Evolutionary conservation across 768 basidiomycete species (phyloP), one percentile per base, ranked within the genome.

Genomic region (Podaxis mareebaensis): DNA sequence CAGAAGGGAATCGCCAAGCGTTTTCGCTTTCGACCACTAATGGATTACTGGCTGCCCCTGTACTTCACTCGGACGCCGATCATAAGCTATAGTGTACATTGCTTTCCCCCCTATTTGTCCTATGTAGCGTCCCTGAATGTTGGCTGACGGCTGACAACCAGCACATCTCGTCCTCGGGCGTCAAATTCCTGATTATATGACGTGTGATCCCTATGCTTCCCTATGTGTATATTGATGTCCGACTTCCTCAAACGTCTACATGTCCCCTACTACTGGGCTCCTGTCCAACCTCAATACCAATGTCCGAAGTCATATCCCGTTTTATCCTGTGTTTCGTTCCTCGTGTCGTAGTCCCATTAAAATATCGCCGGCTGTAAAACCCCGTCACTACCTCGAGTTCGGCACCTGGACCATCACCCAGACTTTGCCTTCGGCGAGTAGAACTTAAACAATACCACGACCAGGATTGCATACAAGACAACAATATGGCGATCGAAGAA

Each of bases 1-100:
- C 87, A 8, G 88, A 89, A 73, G 77, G 66, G 22, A 60, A 67
- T 49, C 65, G 66, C 40, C 65, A 73, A 26, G 71, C 65, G 12
- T 75, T 75, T 39, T 38, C 54, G 5, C 44, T 62, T 36, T 24
- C 61, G 28, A 22, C 53, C 28, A 38, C 38, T 12, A 48, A 57
- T 4, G 46, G 13, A 48, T 13, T 49, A 38, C 20, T 46, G 59
- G 39, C 36, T 26, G 55, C 26, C 15, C 48, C 55, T 52, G 26
- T 57, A 30, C 46, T 48, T 79, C 30, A 49, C 57, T 46, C 58
- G 42, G 78, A 67, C 70, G 76, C 12, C 77, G 79, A 59, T 30
- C 20, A 8, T 51, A 61, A 53, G 36, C n/a, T 20, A n/a, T 52
- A 60, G 22, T 60, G 17, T 46, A 26, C 13, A 33, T 36, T 4